These are phyloP conservation scores for Rhodosporidiobolus odoratus DNA, from an alignment of 768 basidiomycete genomes.

Conservation along the genomic window DNA sequence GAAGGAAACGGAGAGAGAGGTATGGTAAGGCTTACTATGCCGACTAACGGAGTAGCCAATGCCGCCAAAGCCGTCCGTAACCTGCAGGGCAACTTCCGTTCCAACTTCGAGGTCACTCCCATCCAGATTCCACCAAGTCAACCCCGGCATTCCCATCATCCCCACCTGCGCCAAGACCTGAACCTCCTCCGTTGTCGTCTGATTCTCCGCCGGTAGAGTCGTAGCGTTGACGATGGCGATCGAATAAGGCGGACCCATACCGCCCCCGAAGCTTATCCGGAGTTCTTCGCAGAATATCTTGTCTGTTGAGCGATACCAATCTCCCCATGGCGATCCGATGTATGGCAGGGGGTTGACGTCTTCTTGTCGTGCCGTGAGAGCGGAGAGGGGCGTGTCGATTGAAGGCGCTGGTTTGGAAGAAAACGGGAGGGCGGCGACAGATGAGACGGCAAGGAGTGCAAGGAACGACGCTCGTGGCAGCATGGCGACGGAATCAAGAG, in stretches of 20 bases:
- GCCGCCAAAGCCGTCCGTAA: constrained; percentile 4
- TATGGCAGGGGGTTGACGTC: neutral
- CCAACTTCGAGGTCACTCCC: neutral
- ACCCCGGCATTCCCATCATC: constrained; percentile 18
- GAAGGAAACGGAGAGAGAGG: neutral
- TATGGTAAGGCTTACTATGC: neutral
- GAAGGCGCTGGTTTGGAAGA: too few relatives aligned
- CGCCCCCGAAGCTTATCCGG: constrained; percentile 21
- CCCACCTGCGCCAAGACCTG: constrained; percentile 7
- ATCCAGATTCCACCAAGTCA: neutral
- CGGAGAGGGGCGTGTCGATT: too few relatives aligned
- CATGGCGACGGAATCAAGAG: too few relatives aligned
- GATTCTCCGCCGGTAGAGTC: neutral
- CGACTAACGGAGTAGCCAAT: constrained; percentile 14
- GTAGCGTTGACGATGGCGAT: constrained; percentile 18
- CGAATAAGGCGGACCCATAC: constrained; percentile 7
- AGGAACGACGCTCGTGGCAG: too few relatives aligned
- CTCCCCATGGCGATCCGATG: constrained; percentile 19
- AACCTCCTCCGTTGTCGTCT: constrained; percentile 5
- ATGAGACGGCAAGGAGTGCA: too few relatives aligned
- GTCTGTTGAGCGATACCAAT: neutral
- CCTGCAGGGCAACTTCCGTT: constrained; percentile 11
- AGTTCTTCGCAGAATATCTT: constrained; percentile 14
- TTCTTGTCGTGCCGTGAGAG: too few relatives aligned
- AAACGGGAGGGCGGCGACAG: too few relatives aligned